phyloP scores from a whole-genome alignment of 2,329 filamentous ascomycete species.

The Penicillium sp. region DNA sequence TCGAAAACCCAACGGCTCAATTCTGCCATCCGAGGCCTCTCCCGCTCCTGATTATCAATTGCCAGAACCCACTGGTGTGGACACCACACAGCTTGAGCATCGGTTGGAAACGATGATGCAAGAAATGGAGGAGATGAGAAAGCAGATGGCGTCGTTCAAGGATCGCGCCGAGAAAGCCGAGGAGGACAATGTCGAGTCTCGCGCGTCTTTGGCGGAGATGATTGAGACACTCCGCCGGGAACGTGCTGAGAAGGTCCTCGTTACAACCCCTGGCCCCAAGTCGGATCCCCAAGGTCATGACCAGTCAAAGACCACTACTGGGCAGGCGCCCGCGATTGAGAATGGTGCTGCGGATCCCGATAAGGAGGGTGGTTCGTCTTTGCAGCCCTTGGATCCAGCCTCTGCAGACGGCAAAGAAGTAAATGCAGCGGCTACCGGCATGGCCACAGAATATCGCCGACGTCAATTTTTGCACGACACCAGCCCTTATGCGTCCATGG shows the following conservation, averaged over 20 bases:
- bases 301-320: conserved; percentile 7
- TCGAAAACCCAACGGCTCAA: conserved; percentile 11
- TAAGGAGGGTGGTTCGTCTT: conserved; percentile 13
- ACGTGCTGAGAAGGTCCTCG: conserved; percentile 53
- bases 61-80: conserved; percentile 34
- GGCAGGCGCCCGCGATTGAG: not conserved
- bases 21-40: conserved; percentile 7
- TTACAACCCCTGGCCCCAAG: conserved; percentile 25
- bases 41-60: conserved; percentile 9
- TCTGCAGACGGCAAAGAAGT: conserved; percentile 44
- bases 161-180: conserved; percentile 79
- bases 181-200: conserved; percentile 68
- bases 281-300: conserved; percentile 8
- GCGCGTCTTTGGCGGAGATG: conserved; percentile 82
- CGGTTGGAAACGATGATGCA: conserved; percentile 73
- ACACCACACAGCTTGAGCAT: conserved; percentile 59
- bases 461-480: conserved; percentile 51
- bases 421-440: conserved; percentile 44
- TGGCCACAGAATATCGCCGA: conserved; percentile 39
- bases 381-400: conserved; percentile 49
- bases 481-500: conserved; percentile 76
- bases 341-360: conserved; percentile 13
- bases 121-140: conserved; percentile 78
- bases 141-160: conserved; percentile 76
- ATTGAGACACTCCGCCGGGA: conserved; percentile 75